A percentile compares a stretch with the other conserved stretches of the same genome.
Conservation (phyloP, 257 asterid genomes). For the Nicotiana undulata region DNA sequence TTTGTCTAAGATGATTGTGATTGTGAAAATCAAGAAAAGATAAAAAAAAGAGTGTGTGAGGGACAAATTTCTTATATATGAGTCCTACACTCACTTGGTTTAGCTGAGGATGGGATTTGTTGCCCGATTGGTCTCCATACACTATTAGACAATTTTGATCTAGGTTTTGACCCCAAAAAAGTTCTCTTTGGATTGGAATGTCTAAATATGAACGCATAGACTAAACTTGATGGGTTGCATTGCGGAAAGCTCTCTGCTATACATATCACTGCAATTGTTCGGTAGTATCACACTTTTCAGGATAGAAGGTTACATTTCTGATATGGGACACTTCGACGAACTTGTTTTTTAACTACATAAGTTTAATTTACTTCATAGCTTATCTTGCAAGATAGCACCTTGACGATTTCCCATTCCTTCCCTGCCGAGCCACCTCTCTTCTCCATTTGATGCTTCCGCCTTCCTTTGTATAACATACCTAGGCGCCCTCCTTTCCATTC, state of each 20-base stretch:
- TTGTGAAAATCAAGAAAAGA: not conserved
- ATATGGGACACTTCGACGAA: no score
- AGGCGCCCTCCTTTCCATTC: no score
- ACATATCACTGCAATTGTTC: not conserved
- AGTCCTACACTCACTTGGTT: not conserved
- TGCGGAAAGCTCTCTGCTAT: not conserved
- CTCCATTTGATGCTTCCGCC: no score
- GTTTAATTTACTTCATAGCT: no score
- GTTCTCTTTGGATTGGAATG: not conserved
- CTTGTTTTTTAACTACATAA: no score
- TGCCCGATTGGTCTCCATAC: not conserved
- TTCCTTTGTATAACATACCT: no score
- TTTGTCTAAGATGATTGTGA: not conserved
- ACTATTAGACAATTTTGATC: not conserved
- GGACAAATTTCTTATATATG: not conserved
- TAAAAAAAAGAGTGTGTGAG: not conserved
- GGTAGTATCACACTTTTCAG: not conserved
- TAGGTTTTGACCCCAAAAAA: conserved; percentile 2
- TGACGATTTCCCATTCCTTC: no score
- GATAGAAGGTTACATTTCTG: not conserved
- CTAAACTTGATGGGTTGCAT: not conserved
- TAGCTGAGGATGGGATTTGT: not conserved
- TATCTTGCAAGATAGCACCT: no score
- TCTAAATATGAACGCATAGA: not conserved
- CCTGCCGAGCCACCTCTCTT: no score